Evolutionary conservation across 2,329 filamentous ascomycete species (phyloP).

Genomic region (Fusarium continuum): DNA sequence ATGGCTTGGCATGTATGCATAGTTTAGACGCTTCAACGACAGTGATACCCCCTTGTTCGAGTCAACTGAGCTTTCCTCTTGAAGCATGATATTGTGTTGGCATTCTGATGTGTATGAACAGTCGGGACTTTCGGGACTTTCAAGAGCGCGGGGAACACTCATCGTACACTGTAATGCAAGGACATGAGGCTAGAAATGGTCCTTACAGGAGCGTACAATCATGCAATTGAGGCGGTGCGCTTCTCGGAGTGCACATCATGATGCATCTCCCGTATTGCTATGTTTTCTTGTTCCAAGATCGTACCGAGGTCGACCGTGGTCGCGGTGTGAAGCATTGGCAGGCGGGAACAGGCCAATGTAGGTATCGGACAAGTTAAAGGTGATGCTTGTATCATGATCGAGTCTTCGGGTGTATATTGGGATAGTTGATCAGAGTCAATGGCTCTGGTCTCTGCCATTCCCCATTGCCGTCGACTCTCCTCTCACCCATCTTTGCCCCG

Average conservation of each 20-base stretch:
- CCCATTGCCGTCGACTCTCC: not conserved
- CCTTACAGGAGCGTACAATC: not conserved
- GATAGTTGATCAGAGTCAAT: constrained; percentile 17
- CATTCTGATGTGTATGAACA: not conserved
- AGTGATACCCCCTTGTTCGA: constrained; percentile 39
- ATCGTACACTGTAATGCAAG: not conserved
- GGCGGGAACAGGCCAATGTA: not conserved
- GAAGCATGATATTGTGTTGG: not conserved
- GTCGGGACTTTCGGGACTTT: not conserved
- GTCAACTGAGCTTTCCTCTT: constrained; percentile 15
- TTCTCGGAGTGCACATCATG: not conserved
- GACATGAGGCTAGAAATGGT: not conserved
- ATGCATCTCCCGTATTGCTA: not conserved
- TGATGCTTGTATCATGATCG: too few relatives aligned
- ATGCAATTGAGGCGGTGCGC: constrained; percentile 15
- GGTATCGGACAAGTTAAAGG: not conserved
- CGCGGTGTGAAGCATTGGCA: constrained; percentile 7
- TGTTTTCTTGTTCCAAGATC: not conserved
- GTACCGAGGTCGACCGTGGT: constrained; percentile 18
- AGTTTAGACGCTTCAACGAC: constrained; percentile 29
- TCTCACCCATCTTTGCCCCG: constrained; percentile 3
- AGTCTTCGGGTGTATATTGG: not conserved
- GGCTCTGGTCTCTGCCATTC: constrained; percentile 1
- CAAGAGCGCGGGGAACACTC: not conserved
- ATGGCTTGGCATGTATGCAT: constrained; percentile 5